Percentiles rank a stretch among this genome's conserved stretches.
These are phyloP conservation scores for Forsythia viridissima DNA, from an alignment of 257 asterid species.

Conservation along the genomic window DNA sequence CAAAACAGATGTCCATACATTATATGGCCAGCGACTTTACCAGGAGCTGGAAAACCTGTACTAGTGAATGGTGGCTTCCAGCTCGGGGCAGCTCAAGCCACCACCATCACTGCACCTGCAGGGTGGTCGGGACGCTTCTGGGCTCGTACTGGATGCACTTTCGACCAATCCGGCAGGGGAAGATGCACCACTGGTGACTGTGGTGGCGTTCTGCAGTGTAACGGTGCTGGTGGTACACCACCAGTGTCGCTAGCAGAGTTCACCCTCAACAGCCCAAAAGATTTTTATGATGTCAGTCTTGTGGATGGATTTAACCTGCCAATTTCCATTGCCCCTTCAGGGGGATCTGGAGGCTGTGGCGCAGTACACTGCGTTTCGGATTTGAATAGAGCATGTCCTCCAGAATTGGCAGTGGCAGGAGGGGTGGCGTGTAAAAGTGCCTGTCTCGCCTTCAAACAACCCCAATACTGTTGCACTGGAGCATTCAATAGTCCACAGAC, in stretches of 20 bases:
- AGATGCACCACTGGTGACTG: constrained; percentile 68
- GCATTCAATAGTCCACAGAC: constrained; percentile 41
- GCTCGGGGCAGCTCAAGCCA: constrained; percentile 27
- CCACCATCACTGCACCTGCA: constrained; percentile 37
- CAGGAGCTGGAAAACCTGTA: constrained; percentile 47
- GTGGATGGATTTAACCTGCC: constrained; percentile 60
- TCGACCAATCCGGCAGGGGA: constrained; percentile 55
- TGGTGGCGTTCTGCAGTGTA: constrained; percentile 45
- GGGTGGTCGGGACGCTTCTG: constrained; percentile 91
- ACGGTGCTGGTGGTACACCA: constrained; percentile 56
- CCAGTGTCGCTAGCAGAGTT: constrained; percentile 75
- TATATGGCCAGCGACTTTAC: constrained; percentile 61
- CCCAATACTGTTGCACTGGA: constrained; percentile 63
- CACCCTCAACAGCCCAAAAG: constrained; percentile 52
- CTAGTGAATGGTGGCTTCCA: constrained; percentile 52
- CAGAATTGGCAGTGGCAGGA: constrained; percentile 31
- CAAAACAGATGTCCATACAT: constrained; percentile 46
- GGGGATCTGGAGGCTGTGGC: constrained; percentile 48
- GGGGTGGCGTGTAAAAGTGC: constrained; percentile 62
- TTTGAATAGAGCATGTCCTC: constrained; percentile 54
- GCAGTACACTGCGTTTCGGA: constrained; percentile 40
- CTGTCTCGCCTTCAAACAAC: constrained; percentile 49
- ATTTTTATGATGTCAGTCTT: constrained; percentile 69
- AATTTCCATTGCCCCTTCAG: constrained; percentile 43
- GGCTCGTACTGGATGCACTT: constrained; percentile 63